phyloP scores from a whole-genome alignment of 441 rosid species.

The Bocquillonia castaneifolia region DNA sequence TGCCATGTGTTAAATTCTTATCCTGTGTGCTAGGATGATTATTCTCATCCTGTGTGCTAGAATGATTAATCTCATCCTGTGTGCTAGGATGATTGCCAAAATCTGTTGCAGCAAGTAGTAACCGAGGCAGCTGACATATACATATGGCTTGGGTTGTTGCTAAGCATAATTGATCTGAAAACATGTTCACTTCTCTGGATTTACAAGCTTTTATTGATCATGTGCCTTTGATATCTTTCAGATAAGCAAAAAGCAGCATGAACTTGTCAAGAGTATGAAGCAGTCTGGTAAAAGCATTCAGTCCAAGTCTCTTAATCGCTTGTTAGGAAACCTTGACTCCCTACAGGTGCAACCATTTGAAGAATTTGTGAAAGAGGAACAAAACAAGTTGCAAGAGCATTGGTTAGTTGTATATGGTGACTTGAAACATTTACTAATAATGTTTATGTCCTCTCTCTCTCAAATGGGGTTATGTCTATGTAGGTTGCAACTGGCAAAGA shows the following conservation, averaged over 20 bases:
- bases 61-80: neutral
- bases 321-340: constrained; percentile 65
- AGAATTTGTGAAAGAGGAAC: constrained; percentile 85
- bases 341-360: constrained; percentile 83
- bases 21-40: too few relatives aligned
- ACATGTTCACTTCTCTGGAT: constrained; percentile 10
- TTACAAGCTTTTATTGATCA: constrained; percentile 23
- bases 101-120: neutral
- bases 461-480: constrained; percentile 19
- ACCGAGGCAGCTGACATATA: constrained; percentile 6
- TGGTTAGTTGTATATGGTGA: constrained; percentile 54
- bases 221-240: constrained; percentile 33
- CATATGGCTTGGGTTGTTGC: constrained; percentile 1
- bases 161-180: constrained; percentile 3
- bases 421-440: constrained; percentile 19
- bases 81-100: constrained; percentile 3
- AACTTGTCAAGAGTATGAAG: constrained; percentile 83
- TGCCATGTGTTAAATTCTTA: too few relatives aligned
- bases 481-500: constrained; percentile 67
- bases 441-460: constrained; percentile 18
- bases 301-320: constrained; percentile 58
- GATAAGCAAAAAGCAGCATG: constrained; percentile 96
- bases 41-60: too few relatives aligned
- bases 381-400: constrained; percentile 71
- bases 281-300: constrained; percentile 76